Evolutionary conservation across 768 basidiomycete species (phyloP).

Genomic region (Hirschioporus abietinus): DNA sequence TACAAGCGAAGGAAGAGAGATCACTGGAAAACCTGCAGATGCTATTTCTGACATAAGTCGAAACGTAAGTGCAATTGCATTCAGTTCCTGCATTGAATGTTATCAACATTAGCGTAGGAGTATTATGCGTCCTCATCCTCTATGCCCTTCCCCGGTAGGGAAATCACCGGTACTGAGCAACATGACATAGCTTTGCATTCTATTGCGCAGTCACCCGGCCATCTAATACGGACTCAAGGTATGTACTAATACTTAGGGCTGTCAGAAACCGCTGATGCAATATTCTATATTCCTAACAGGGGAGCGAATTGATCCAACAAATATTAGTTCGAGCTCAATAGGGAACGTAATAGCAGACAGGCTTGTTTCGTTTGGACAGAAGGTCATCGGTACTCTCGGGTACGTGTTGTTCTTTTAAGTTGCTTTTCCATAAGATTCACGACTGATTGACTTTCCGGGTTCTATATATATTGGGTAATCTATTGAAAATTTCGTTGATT

Average conservation of each 20-base stretch:
- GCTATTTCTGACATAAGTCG: neutral
- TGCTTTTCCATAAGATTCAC: neutral
- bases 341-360: neutral
- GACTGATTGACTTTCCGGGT: neutral
- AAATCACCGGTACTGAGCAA: neutral
- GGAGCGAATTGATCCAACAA: neutral
- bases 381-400: conserved; percentile 1
- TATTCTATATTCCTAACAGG: neutral
- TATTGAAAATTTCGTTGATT: neutral
- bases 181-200: neutral
- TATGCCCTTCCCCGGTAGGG: neutral
- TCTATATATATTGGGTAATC: neutral
- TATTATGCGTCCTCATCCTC: neutral
- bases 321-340: neutral
- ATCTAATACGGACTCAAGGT: neutral
- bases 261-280: neutral
- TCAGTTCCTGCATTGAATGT: neutral
- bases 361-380: neutral
- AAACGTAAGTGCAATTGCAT: neutral
- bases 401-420: neutral
- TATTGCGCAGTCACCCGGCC: neutral
- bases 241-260: neutral
- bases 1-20: neutral
- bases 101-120: neutral
- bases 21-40: neutral